Base-by-base conservation (phyloP, 768 basidiomycete species). In the Coprinellus micaceus region DNA sequence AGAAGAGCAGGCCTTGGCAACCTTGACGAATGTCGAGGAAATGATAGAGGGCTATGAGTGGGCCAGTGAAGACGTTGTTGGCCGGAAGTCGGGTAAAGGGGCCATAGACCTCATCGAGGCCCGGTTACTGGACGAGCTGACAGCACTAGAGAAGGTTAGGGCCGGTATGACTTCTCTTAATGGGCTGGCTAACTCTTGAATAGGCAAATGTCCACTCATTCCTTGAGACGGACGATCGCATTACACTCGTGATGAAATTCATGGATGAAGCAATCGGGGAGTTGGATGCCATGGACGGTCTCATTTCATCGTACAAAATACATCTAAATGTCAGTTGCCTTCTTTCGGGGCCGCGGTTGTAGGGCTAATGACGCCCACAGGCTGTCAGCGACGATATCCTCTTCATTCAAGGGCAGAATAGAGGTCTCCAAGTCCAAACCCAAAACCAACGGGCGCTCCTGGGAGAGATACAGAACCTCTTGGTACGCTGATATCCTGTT, bases 1-100 rank as follows among this genome's bases (percentile, higher is more conserved):
- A 54, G 88, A 88, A 52, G 90, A 91, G 62, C 84, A 81, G 54
- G 80, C 83, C 11, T 87, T 91, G 60, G 90, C 87, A 9, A 92
- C 91, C 3, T 79, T 99, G 72, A 76, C 88, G 4, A 97, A 85
- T 69, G 94, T 99, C 2, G 97, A 99, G 67, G 97, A 99, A 68
- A 95, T 99, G 93, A 78, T 99, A 24, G 97, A 99, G 64, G 95
- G 97, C 0, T 97, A 97, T 64, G 97, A 98, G 69, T 98, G 94
- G 94, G 87, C 91, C 3, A 88, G 85, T 58, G 89, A 88, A 54
- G 86, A 87, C 66, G 76, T 87, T n/a, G 75, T 88, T 43, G 82
- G 80, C 13, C 75, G 84, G 61, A 85, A 82, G 65, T 80, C 82
- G 52, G 77, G 79, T 17, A 78, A 81, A 63, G 88, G 88, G 11